These are phyloP conservation scores for Yarrowia sp. DNA, from an alignment of 805 yeast genomes.

Conservation along the genomic window DNA sequence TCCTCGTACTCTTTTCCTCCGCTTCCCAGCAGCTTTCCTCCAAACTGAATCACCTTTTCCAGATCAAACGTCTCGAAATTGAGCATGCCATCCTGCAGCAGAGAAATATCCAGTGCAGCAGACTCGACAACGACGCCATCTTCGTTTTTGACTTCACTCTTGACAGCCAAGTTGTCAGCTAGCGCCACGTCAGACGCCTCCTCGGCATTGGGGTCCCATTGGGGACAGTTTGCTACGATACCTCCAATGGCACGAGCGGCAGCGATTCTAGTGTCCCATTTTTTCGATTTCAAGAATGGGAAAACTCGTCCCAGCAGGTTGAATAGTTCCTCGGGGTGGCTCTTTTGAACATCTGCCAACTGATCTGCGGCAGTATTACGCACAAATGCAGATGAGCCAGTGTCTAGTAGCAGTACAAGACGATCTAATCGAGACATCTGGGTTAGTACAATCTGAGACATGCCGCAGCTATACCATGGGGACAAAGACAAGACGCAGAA, in stretches of 20 bases:
- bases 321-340: slow-evolving; percentile 89
- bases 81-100: slow-evolving; percentile 31
- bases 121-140: slow-evolving; percentile 26
- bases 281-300: slow-evolving; percentile 76
- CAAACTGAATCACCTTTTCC: slow-evolving; percentile 41
- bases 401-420: slow-evolving; percentile 66
- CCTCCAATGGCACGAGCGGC: slow-evolving; percentile 96
- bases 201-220: slow-evolving; percentile 76
- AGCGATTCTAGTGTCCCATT: slow-evolving; percentile 95
- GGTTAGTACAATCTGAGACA: slow-evolving; percentile 4
- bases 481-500: no score
- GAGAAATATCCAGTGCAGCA: slow-evolving; percentile 8
- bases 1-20: slow-evolving; percentile 52
- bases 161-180: slow-evolving; percentile 13
- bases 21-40: slow-evolving; percentile 58
- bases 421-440: slow-evolving; percentile 54
- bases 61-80: slow-evolving; percentile 42
- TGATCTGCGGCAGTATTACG: slow-evolving; percentile 97
- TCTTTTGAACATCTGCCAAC: slow-evolving; percentile 86
- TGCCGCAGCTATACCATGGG: no score
- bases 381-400: slow-evolving; percentile 91
- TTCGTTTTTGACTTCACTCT: slow-evolving; percentile 22
- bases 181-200: slow-evolving; percentile 28
- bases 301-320: slow-evolving; percentile 82
- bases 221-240: slow-evolving; percentile 69